phyloP scores from a whole-genome alignment of 495 filamentous ascomycete species.

The Cercophora scortea region DNA sequence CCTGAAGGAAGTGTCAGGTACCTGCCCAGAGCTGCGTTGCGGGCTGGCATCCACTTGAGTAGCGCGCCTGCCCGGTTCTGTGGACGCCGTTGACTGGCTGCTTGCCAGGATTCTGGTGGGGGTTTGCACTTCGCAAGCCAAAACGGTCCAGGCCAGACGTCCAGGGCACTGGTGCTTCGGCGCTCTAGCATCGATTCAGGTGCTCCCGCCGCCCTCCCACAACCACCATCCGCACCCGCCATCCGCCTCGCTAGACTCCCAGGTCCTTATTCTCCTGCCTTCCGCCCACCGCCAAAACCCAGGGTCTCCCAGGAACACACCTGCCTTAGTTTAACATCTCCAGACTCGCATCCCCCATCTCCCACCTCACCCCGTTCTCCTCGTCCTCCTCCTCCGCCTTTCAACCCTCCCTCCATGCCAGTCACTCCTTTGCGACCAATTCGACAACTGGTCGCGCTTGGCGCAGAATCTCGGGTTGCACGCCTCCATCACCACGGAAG shows the following conservation, averaged over 20 bases:
- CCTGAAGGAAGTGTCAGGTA: too few relatives aligned
- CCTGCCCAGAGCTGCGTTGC: too few relatives aligned
- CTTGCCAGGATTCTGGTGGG: constrained; percentile 8
- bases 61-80: constrained; percentile 6
- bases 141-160: constrained; percentile 2
- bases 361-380: constrained; percentile 16
- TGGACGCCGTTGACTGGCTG: constrained; percentile 15
- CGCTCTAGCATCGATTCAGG: neutral
- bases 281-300: neutral
- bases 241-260: neutral
- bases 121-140: neutral
- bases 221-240: neutral
- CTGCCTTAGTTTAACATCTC: constrained; percentile 7
- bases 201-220: neutral
- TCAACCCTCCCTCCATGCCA: constrained; percentile 14
- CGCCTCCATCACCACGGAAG: neutral
- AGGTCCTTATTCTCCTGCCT: neutral
- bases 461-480: constrained; percentile 18
- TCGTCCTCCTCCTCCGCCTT: constrained; percentile 3
- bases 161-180: neutral
- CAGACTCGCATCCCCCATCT: constrained; percentile 14
- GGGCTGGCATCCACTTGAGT: constrained; percentile 7
- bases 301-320: constrained; percentile 3
- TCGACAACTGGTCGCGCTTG: constrained; percentile 23
- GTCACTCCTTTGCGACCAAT: constrained; percentile 27